Conservation (phyloP, 306 rosid species). For the Sesbania bispinosa region DNA sequence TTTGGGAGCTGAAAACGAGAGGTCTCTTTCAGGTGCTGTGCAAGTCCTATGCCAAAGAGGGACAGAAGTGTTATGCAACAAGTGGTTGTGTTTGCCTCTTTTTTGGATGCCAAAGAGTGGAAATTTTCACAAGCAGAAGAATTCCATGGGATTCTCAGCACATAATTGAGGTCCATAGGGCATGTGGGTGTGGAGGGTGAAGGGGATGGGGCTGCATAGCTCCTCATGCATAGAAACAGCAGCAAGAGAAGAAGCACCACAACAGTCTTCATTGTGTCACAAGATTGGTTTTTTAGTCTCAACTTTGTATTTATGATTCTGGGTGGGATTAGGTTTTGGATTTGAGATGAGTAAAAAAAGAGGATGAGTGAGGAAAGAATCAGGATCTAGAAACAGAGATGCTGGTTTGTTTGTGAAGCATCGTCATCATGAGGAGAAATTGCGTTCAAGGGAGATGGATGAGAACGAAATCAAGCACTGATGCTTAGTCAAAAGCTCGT, state of each 20-base stretch:
- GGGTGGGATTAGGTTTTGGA: neutral
- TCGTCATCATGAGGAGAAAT: neutral
- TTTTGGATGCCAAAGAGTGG: slow-evolving; percentile 4
- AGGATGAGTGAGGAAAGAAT: neutral
- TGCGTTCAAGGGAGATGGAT: slow-evolving; percentile 5
- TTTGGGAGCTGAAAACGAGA: slow-evolving; percentile 62
- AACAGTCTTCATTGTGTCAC: neutral
- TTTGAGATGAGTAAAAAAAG: slow-evolving; percentile 4
- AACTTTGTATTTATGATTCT: neutral
- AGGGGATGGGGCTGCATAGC: slow-evolving; percentile 31
- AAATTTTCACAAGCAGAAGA: slow-evolving; percentile 47
- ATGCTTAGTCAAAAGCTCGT: too few relatives aligned
- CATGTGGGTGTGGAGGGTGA: slow-evolving; percentile 34
- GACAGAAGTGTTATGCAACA: slow-evolving; percentile 68
- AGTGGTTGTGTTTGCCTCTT: neutral
- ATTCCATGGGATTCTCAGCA: slow-evolving; percentile 66
- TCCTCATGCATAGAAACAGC: neutral
- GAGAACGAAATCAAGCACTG: neutral
- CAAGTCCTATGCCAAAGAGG: slow-evolving; percentile 51
- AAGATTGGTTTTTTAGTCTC: neutral
- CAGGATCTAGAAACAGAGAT: slow-evolving; percentile 3
- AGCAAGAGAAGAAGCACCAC: slow-evolving; percentile 18
- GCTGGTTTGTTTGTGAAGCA: neutral
- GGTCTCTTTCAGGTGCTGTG: slow-evolving; percentile 67
- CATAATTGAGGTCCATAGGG: slow-evolving; percentile 74